phyloP scores from a whole-genome alignment of 2,329 filamentous ascomycete species.

The Diplodia scrobiculata region DNA sequence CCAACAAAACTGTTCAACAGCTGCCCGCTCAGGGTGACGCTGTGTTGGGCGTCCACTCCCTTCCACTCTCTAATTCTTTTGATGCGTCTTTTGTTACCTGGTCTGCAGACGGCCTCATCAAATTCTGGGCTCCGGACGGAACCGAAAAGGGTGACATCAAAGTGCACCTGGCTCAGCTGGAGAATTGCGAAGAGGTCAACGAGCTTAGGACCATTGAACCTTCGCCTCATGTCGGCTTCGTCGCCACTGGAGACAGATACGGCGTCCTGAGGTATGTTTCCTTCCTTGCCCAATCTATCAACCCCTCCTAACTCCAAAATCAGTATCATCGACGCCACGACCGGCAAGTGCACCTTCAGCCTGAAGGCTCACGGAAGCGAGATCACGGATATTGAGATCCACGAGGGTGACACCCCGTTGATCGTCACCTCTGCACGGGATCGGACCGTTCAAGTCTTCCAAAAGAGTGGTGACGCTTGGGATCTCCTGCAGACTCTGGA shows the following conservation, averaged over 20 bases:
- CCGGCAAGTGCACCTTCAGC: slow-evolving; percentile 65
- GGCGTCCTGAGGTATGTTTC: slow-evolving; percentile 67
- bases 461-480: slow-evolving; percentile 60
- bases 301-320: slow-evolving; percentile 2
- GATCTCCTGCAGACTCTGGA: slow-evolving; percentile 86
- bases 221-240: slow-evolving; percentile 62
- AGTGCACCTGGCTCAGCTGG: slow-evolving; percentile 68
- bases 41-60: slow-evolving; percentile 69
- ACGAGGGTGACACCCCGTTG: slow-evolving; percentile 64
- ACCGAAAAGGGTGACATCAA: slow-evolving; percentile 64
- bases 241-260: slow-evolving; percentile 82
- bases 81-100: slow-evolving; percentile 83
- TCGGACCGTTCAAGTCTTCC: slow-evolving; percentile 90
- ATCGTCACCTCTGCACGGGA: slow-evolving; percentile 85
- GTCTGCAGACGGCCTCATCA: slow-evolving; percentile 76
- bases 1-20: slow-evolving; percentile 44
- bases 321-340: slow-evolving; percentile 65
- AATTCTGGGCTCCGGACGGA: slow-evolving; percentile 80
- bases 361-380: slow-evolving; percentile 86
- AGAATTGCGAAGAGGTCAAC: slow-evolving; percentile 54
- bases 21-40: slow-evolving; percentile 61
- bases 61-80: slow-evolving; percentile 62
- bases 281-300: background rate
- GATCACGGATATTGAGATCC: slow-evolving; percentile 77
- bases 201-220: slow-evolving; percentile 62